Evolutionary conservation across 176 grass and related monocot species (phyloP), one percentile per base, ranked within the genome.

Genomic region (Phragmites australis): DNA sequence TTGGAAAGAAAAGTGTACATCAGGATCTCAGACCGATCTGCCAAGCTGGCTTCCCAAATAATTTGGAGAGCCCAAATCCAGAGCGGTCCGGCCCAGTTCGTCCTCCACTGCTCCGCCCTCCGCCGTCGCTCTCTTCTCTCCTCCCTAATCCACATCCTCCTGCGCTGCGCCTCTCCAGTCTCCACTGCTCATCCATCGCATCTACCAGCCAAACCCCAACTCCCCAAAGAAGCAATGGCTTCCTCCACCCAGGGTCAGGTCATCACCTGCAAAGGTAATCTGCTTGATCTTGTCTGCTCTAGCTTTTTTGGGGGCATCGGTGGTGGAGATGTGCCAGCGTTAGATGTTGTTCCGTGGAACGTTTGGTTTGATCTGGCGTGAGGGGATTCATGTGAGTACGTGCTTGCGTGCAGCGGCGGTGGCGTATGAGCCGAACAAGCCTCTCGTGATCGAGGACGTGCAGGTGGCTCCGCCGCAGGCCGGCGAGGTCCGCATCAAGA

Each of bases 401-500:
- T 76, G 31, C 1, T 2, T 81, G 32, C 57, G 27, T 79, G 48
- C 87, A 99, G 96, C 96, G 70, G 96, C 96, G 75, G 96, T 95
- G 67, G 92, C 92, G 49, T 99, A 89, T 81, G 92, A 95, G 74
- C 81, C 96, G 61, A 95, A 95, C 88, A 86, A 89, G 79, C 90
- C 96, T 12, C 72, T 93, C 66, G 88, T 91, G 78, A 88, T 99
- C 56, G 92, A 99, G 86, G 96, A 99, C 75, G 96, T 99, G 76
- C 90, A 99, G 86, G 92, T 99, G 81, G 90, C 88, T 70, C 96
- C 96, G 83, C 96, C 96, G 74, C 96, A 98, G 92, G 88, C 96
- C 12, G 96, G 96, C 10, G 96, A 98, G 81, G 92, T 98, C 62
- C 91, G 96, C 51, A 34, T 98, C 69, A 94, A 98, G 88, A 86